Evolutionary conservation across 257 asterid species (phyloP), one percentile per base, ranked within the genome.

Genomic region (Solanum neorickii): DNA sequence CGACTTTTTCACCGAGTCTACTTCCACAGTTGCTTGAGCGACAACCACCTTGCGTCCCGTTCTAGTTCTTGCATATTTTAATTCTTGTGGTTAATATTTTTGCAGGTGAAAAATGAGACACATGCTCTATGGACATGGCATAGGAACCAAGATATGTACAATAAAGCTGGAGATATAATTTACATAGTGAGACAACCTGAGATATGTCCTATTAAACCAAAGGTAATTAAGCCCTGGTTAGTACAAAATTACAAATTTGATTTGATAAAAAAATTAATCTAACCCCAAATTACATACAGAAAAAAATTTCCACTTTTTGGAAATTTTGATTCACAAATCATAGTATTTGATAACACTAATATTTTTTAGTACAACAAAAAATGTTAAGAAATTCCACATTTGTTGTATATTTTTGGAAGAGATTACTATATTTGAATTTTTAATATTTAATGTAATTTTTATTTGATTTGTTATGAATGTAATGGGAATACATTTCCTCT

Each of bases 111-210:
- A 92, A 96, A 96, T 21, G 94, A 90, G 88, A 96, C 99, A 12
- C 98, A 96, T 87, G 98, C 98, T 77, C 92, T 96, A 15, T 96
- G 99, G 99, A 95, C 96, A 83, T 96, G 99, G 99, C 98, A 96
- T 77, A 93, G 98, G 46, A 96, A 96, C 86, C 98, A 95, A 86
- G 99, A 96, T 85, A 91, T 95, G 96, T 96, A 96, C 88, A 88
- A 92, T 31, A 89, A 88, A 90, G 86, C 90, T 52, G 98, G 98
- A 66, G 99, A 96, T 91, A 94, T 90, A 89, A 93, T 96, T 85
- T 96, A 92, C 90, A 93, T 96, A 62, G 99, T 96, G 21, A 93
- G 99, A 86, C 94, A 96, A 83, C 98, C 96, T 3, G 91, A 91
- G 87, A 93, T 88, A 90, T 96, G 99, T 88, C 91, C 90, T 3